phyloP scores from a whole-genome alignment of 2,329 filamentous ascomycete genomes.

The Colletotrichum cuscutae region DNA sequence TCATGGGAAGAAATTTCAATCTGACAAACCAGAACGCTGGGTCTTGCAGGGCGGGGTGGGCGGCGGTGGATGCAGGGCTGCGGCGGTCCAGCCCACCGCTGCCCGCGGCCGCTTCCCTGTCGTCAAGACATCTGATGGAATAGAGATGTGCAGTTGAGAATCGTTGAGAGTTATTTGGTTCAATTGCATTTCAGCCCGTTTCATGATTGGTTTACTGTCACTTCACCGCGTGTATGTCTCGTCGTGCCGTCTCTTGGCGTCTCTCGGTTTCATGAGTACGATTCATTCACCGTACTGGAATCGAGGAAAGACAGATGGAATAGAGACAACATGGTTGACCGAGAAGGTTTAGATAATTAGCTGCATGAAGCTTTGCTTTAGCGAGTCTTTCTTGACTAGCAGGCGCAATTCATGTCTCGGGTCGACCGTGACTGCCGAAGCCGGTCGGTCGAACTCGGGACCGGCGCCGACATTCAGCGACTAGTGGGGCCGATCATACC shows the following conservation, averaged over 20 bases:
- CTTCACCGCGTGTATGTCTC: background rate
- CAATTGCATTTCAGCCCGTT: background rate
- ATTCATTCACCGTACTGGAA: too few species aligned
- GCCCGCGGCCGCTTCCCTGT: background rate
- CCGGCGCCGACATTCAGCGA: slow-evolving; percentile 9
- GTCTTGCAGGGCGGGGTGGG: background rate
- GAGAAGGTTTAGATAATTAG: background rate
- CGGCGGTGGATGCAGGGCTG: background rate
- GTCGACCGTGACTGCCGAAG: background rate
- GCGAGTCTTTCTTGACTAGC: background rate
- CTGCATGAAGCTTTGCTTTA: background rate
- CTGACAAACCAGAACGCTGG: background rate
- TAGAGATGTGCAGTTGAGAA: background rate
- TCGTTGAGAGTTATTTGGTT: background rate
- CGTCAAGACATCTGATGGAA: background rate
- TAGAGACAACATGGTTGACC: background rate
- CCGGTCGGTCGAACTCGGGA: background rate
- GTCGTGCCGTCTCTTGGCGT: background rate
- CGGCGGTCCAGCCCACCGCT: background rate
- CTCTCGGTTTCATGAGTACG: too few species aligned
- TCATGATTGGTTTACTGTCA: background rate
- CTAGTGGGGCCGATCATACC: background rate
- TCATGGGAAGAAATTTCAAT: background rate
- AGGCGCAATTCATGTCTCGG: background rate
- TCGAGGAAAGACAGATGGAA: too few species aligned